These are phyloP conservation scores for Neonectria sp. DNA, from an alignment of 2,329 filamentous ascomycete genomes.

Conservation along the genomic window DNA sequence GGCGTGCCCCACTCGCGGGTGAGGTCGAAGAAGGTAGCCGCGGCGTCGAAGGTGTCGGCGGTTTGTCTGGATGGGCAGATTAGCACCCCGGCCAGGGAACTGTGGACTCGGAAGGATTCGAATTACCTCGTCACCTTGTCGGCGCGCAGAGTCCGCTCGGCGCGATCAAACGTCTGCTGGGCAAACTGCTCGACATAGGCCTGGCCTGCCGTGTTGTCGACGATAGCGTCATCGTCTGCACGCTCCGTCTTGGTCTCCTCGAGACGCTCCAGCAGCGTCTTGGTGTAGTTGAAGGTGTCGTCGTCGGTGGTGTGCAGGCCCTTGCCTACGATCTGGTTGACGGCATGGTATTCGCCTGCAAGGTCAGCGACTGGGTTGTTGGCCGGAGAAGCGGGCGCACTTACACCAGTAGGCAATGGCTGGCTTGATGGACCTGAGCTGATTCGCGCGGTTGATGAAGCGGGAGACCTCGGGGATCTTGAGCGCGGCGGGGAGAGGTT, in stretches of 20 bases:
- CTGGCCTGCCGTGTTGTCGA: constrained; percentile 88
- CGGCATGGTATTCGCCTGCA: constrained; percentile 82
- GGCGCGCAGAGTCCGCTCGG: constrained; percentile 84
- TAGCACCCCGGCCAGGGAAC: neutral
- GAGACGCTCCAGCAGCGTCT: constrained; percentile 89
- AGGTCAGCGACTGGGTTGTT: neutral
- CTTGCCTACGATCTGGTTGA: constrained; percentile 90
- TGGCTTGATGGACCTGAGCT: constrained; percentile 88
- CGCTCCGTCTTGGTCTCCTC: constrained; percentile 76
- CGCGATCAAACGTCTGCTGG: constrained; percentile 87
- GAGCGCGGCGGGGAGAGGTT: constrained; percentile 63
- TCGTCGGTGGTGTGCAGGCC: constrained; percentile 84
- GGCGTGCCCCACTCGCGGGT: constrained; percentile 85
- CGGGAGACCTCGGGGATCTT: constrained; percentile 87
- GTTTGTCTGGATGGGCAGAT: constrained; percentile 76
- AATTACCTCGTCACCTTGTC: constrained; percentile 85
- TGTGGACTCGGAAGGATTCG: fast-evolving
- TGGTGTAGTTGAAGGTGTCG: constrained; percentile 86
- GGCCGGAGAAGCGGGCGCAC: constrained; percentile 51
- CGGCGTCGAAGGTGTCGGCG: constrained; percentile 92
- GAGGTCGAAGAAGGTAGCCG: constrained; percentile 92
- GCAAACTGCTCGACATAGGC: constrained; percentile 97
- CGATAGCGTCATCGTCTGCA: constrained; percentile 84
- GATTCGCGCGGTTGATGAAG: constrained; percentile 86
- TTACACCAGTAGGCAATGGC: constrained; percentile 96